Evolutionary conservation across 208 protist species (phyloP), one percentile per base, ranked within the genome.

Genomic region (Leishmania aethiopica): DNA sequence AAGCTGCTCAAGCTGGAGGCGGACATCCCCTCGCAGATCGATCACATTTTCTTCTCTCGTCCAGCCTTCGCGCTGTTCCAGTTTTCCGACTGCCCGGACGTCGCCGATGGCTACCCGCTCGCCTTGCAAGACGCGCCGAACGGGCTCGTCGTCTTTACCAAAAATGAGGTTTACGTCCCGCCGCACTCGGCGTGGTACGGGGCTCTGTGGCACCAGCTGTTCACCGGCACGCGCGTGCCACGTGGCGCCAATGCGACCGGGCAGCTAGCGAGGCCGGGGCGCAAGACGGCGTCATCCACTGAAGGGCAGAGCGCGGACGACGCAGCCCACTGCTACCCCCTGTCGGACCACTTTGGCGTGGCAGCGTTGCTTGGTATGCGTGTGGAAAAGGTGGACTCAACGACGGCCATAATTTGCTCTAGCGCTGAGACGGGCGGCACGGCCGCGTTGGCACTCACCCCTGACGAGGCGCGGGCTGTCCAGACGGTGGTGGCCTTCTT

Each of bases 301-400:
- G 45, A 51, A 51, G 70, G 5, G 2, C 25, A 47, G 70, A 19
- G 70, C 3, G 70, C 25, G 13, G 70, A 22, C 28, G 7, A 73
- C 17, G 40, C 40, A 49, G 59, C 40, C 59, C 62, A 81, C 32
- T 57, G 81, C 57, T 95, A 89, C 70, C 91, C 94, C 13, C 72
- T 97, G 25, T 97, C 94, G 2, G 94, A 97, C 75, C 94, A 97
- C 91, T 97, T 93, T 80, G 94, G 94, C 25, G 94, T 97, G n/a
- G 93, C 93, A 13, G 88, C 89, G 22, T 69, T 88, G 32, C 86
- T 97, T n/a, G 71, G 73, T 17, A 79, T 95, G 77, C 80, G 35
- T 42, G 57, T 81, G 37, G 84, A 82, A 25, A 67, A 77, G 13
- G 78, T 53, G 22, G 35, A 45, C 57, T 79, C 76, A 47, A 35